Percentiles rank a stretch among this genome's conserved stretches.
Evolutionary conservation across 164 flowering plant species (phyloP).

Genomic region (Cinnamomum micranthum): DNA sequence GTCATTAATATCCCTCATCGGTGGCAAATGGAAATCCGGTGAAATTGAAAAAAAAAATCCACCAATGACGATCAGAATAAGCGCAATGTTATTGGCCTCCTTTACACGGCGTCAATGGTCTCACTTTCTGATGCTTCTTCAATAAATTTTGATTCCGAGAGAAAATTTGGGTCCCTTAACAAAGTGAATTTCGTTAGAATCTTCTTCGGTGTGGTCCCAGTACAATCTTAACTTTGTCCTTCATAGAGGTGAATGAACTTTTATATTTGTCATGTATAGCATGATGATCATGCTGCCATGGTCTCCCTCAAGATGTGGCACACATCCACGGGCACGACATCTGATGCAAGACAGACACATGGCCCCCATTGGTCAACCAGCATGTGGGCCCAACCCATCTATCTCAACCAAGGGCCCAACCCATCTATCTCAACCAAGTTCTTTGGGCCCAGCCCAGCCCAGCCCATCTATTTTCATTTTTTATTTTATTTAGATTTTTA

Average conservation of each 20-base stretch:
- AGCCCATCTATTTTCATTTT: too few species aligned
- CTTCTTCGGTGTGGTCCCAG: not conserved
- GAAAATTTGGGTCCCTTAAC: not conserved
- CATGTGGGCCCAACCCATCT: too few species aligned
- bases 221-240: not conserved
- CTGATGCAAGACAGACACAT: too few species aligned
- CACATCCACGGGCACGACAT: not conserved
- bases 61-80: not conserved
- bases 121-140: not conserved
- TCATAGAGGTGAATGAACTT: not conserved
- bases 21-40: not conserved
- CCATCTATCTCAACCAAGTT: too few species aligned
- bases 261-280: not conserved
- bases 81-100: not conserved
- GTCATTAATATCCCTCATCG: constrained; percentile 4
- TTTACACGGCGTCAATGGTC: not conserved
- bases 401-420: too few species aligned
- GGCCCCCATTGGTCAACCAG: too few species aligned
- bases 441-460: too few species aligned
- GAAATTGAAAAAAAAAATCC: constrained; percentile 5
- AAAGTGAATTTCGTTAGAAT: not conserved
- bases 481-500: too few species aligned
- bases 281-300: not conserved
- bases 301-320: not conserved
- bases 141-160: not conserved